Conservation (phyloP, 148 eudicot species). For the Vaccinium corymbosum region DNA sequence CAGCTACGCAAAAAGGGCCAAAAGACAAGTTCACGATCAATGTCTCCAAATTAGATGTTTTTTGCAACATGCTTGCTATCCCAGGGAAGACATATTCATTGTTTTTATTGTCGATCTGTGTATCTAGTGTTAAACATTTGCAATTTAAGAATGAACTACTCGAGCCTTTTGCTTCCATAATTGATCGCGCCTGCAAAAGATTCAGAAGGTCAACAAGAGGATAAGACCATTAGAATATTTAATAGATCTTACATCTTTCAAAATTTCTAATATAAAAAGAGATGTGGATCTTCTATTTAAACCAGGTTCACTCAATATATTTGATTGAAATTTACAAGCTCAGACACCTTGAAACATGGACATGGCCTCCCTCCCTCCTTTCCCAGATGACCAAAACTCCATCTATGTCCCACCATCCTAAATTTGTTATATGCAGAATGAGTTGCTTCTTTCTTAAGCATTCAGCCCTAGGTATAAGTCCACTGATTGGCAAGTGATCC, state of each 20-base stretch:
- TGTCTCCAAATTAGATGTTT: neutral
- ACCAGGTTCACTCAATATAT: neutral
- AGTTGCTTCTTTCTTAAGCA: no score
- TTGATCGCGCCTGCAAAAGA: neutral
- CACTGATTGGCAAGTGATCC: no score
- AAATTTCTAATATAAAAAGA: neutral
- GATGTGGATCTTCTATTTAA: neutral
- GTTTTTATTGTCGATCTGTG: neutral
- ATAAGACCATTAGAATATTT: neutral
- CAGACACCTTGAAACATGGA: neutral
- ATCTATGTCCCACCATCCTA: no score
- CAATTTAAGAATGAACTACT: neutral
- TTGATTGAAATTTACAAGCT: no score
- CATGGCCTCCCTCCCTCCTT: neutral
- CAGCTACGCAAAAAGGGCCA: neutral
- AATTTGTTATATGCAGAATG: no score
- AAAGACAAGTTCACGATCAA: neutral
- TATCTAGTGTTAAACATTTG: neutral
- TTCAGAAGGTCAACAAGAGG: neutral
- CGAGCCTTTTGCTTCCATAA: neutral
- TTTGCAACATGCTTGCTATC: neutral
- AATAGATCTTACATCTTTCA: neutral
- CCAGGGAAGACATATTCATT: neutral
- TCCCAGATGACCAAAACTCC: neutral
- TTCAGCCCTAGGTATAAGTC: no score